Conservation (phyloP, 169 alveolate species). For the Ophryocystis elektroscirrha region DNA sequence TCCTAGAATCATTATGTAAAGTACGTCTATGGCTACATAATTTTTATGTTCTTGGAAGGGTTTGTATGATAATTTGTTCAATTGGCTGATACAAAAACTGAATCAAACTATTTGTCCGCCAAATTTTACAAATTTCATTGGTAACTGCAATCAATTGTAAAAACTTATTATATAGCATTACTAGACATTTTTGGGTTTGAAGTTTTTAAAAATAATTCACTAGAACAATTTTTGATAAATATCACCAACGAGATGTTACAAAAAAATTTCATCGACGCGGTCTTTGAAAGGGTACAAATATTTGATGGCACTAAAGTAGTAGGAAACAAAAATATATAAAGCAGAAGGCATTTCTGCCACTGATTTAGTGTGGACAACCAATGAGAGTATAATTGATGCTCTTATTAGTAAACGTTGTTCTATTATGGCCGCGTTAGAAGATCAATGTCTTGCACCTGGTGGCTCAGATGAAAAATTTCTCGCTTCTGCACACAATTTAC, state of each 20-base stretch:
- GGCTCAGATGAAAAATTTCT: slow-evolving; percentile 27
- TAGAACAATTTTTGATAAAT: slow-evolving; percentile 89
- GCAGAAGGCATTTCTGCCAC: slow-evolving; percentile 55
- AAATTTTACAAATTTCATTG: slow-evolving; percentile 57
- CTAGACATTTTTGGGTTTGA: slow-evolving; percentile 97
- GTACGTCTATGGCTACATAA: no score
- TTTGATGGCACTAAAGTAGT: no score
- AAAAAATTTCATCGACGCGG: slow-evolving; percentile 69
- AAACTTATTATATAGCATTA: slow-evolving; percentile 28
- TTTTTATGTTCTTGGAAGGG: slow-evolving; percentile 76
- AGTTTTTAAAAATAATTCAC: slow-evolving; percentile 72
- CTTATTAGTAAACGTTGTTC: slow-evolving; percentile 28
- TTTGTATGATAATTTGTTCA: slow-evolving; percentile 69
- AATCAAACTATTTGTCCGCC: slow-evolving; percentile 65
- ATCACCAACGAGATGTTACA: slow-evolving; percentile 87
- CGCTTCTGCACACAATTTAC: neutral
- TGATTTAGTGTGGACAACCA: slow-evolving; percentile 44
- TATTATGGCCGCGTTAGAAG: slow-evolving; percentile 49
- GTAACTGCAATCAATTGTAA: slow-evolving; percentile 16
- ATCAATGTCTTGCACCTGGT: slow-evolving; percentile 63
- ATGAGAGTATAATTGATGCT: slow-evolving; percentile 5
- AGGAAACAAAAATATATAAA: slow-evolving; percentile 36
- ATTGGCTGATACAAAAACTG: slow-evolving; percentile 69
- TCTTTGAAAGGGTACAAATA: slow-evolving; percentile 75
- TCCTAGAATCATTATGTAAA: slow-evolving; percentile 38